Conservation (phyloP, 257 asterid genomes). For the Nicotiana attenuata region DNA sequence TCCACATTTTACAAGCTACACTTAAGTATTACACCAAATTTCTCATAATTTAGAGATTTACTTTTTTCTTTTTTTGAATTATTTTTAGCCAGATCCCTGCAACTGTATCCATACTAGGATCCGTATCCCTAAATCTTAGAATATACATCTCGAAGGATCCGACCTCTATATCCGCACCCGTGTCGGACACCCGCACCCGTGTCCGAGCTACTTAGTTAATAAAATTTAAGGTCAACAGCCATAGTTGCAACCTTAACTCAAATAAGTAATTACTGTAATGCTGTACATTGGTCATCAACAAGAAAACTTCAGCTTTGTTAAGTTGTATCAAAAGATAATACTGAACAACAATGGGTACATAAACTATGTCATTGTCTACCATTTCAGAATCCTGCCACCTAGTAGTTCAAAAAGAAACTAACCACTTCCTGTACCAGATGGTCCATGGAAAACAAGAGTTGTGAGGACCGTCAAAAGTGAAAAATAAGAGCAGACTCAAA, state of each 20-base stretch:
- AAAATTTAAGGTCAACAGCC: neutral
- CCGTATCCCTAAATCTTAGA: no score
- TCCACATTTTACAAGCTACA: no score
- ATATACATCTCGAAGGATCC: no score
- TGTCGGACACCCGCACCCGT: no score
- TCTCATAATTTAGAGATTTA: no score
- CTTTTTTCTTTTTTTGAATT: no score
- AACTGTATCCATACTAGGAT: no score
- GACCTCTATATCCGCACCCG: no score
- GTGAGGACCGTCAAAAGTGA: neutral
- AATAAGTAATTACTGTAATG: neutral
- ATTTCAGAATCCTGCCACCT: conserved; percentile 3
- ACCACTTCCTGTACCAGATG: neutral
- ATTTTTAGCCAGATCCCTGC: no score
- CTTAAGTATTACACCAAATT: no score
- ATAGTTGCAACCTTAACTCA: neutral
- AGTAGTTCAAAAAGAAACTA: neutral
- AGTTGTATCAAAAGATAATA: neutral
- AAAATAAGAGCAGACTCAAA: neutral
- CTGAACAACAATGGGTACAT: neutral
- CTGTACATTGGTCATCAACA: neutral
- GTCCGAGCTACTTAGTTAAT: no score
- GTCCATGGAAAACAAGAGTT: neutral
- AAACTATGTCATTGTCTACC: neutral
- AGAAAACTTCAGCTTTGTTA: neutral